Percentiles rank a stretch among this genome's conserved stretches.
These are phyloP conservation scores for Beta vulgaris DNA, from an alignment of 148 eudicot species.

Conservation along the genomic window DNA sequence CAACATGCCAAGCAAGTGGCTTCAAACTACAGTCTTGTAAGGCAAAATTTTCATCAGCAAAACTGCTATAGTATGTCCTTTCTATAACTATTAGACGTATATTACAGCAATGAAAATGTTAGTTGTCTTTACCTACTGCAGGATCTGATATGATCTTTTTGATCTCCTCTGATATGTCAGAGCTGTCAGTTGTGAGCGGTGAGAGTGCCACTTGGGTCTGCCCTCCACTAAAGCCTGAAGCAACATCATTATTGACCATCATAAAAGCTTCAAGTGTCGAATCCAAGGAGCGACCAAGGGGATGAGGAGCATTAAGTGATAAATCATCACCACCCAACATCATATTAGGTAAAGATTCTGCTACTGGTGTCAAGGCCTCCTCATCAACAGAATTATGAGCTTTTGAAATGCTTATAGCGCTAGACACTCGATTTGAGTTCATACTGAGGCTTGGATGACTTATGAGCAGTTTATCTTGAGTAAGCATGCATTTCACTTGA, in stretches of 20 bases:
- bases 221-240: slow-evolving; percentile 23
- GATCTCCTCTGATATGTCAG: slow-evolving; percentile 33
- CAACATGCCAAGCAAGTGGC: background rate
- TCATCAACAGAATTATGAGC: slow-evolving; percentile 22
- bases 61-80: background rate
- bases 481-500: slow-evolving; percentile 23
- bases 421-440: slow-evolving; percentile 33
- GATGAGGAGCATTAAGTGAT: slow-evolving; percentile 28
- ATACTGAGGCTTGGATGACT: slow-evolving; percentile 26
- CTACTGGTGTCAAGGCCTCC: slow-evolving; percentile 29
- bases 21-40: background rate
- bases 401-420: slow-evolving; percentile 38
- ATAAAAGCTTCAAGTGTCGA: slow-evolving; percentile 37
- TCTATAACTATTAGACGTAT: background rate
- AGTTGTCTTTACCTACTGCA: slow-evolving; percentile 56
- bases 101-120: background rate
- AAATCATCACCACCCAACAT: slow-evolving; percentile 32
- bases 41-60: background rate
- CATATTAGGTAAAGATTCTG: slow-evolving; percentile 59
- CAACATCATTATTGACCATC: slow-evolving; percentile 23
- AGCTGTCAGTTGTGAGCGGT: slow-evolving; percentile 24
- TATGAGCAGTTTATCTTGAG: slow-evolving; percentile 20
- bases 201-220: slow-evolving; percentile 17
- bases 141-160: slow-evolving; percentile 39
- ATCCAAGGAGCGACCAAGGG: slow-evolving; percentile 45